A percentile compares a stretch with the other conserved stretches of the same genome.
Conservation (phyloP, 2,329 filamentous ascomycete genomes). For the Colletotrichum tofieldiae region DNA sequence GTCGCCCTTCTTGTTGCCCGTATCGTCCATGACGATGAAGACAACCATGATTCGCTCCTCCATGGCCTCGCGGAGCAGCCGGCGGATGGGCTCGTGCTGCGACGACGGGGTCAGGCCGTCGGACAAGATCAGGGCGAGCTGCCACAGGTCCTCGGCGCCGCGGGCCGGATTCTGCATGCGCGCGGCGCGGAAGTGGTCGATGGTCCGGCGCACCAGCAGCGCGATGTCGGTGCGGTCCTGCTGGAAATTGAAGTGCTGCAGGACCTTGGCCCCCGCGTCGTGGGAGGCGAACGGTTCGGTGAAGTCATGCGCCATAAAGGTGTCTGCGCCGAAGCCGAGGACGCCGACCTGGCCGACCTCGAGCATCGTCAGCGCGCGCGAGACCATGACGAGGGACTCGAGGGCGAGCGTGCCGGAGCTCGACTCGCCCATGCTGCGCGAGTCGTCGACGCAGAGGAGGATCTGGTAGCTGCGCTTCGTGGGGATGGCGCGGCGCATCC, state of each 20-base stretch:
- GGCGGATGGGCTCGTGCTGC: slow-evolving; percentile 86
- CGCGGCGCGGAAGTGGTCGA: slow-evolving; percentile 86
- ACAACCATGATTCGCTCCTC: slow-evolving; percentile 98
- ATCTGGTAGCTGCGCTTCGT: slow-evolving; percentile 97
- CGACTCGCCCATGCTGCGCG: slow-evolving; percentile 90
- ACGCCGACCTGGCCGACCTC: slow-evolving; percentile 96
- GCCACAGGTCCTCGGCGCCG: slow-evolving; percentile 84
- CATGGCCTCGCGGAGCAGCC: slow-evolving; percentile 87
- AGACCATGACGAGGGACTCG: slow-evolving; percentile 93
- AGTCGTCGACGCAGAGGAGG: slow-evolving; percentile 96
- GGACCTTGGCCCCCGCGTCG: slow-evolving; percentile 86
- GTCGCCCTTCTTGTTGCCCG: slow-evolving; percentile 62
- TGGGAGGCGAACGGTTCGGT: slow-evolving; percentile 82
- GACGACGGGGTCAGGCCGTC: slow-evolving; percentile 90
- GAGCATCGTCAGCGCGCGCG: slow-evolving; percentile 89
- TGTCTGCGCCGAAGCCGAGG: slow-evolving; percentile 87
- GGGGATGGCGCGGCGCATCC: slow-evolving; percentile 94
- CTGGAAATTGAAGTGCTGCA: slow-evolving; percentile 87
- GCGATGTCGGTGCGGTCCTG: slow-evolving; percentile 91
- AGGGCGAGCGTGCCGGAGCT: slow-evolving; percentile 86
- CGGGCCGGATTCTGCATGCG: slow-evolving; percentile 71
- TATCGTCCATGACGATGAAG: slow-evolving; percentile 93
- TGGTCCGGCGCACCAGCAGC: slow-evolving; percentile 81
- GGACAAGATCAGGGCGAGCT: slow-evolving; percentile 92
- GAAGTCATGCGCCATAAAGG: slow-evolving; percentile 90